Evolutionary conservation across 768 basidiomycete genomes (phyloP).

Genomic region (Collybia mongolica): DNA sequence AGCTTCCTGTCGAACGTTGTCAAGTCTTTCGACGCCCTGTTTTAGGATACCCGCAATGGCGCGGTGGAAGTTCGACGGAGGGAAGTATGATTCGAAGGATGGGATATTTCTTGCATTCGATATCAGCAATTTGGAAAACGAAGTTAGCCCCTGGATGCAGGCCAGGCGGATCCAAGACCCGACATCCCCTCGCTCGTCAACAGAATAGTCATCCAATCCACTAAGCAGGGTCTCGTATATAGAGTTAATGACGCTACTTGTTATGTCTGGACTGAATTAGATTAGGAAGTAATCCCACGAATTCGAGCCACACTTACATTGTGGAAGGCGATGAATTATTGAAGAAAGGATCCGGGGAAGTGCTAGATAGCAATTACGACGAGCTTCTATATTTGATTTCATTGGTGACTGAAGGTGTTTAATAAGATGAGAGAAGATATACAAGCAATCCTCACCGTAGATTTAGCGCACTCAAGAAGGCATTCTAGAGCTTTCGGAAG

Average conservation of each 20-base stretch:
- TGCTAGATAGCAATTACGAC: conserved; percentile 48
- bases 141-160: conserved; percentile 65
- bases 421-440: conserved; percentile 12
- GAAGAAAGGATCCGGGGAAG: conserved; percentile 39
- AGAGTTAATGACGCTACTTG: conserved; percentile 39
- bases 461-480: conserved; percentile 58
- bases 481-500: conserved; percentile 54
- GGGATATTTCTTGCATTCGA: conserved; percentile 36
- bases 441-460: conserved; percentile 40
- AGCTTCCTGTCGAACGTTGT: conserved; percentile 84
- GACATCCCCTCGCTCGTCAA: conserved; percentile 94
- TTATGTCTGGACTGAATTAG: conserved; percentile 40
- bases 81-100: conserved; percentile 58
- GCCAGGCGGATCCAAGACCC: conserved; percentile 93
- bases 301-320: conserved; percentile 11
- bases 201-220: conserved; percentile 89
- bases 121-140: conserved; percentile 52
- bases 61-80: conserved; percentile 52
- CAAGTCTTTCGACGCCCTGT: conserved; percentile 88
- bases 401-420: conserved; percentile 16
- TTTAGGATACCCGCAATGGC: conserved; percentile 73
- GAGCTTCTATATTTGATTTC: conserved; percentile 51
- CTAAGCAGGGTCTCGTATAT: conserved; percentile 56
- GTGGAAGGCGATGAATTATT: conserved; percentile 16
- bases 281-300: not conserved